Percentiles rank a stretch among this genome's conserved stretches.
Evolutionary conservation across 2,329 filamentous ascomycete genomes (phyloP).

Genomic region (Fusarium setosum): DNA sequence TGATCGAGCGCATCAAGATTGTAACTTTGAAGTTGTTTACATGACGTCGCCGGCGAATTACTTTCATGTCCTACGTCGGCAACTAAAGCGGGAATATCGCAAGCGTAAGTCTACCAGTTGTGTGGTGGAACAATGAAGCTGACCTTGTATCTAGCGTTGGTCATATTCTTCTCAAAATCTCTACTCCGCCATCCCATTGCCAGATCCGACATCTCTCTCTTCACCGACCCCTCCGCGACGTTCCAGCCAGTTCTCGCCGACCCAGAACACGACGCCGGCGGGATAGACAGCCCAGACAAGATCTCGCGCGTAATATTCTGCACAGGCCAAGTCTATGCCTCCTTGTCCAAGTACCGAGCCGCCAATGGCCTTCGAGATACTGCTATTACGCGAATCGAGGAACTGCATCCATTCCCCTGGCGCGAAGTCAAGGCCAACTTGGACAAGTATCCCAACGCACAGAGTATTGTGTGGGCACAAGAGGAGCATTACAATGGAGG

Average conservation of each 20-base stretch:
- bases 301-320: slow-evolving; percentile 95
- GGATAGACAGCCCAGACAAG: slow-evolving; percentile 81
- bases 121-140: neutral
- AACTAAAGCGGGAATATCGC: slow-evolving; percentile 98
- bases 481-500: slow-evolving; percentile 43
- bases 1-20: slow-evolving; percentile 96
- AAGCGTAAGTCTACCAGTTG: slow-evolving; percentile 76
- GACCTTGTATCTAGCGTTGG: slow-evolving; percentile 71
- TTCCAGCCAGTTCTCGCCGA: slow-evolving; percentile 97
- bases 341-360: slow-evolving; percentile 23
- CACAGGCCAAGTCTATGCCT: slow-evolving; percentile 89
- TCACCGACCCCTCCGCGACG: slow-evolving; percentile 80
- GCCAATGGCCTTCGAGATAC: slow-evolving; percentile 14
- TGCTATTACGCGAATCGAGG: slow-evolving; percentile 39
- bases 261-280: slow-evolving; percentile 76
- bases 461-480: slow-evolving; percentile 39
- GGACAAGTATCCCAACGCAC: slow-evolving; percentile 32
- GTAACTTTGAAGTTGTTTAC: slow-evolving; percentile 97
- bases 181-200: slow-evolving; percentile 93
- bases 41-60: slow-evolving; percentile 94
- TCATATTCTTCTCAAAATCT: slow-evolving; percentile 98
- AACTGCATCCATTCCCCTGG: slow-evolving; percentile 43
- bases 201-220: slow-evolving; percentile 88
- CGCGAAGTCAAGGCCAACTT: slow-evolving; percentile 31
- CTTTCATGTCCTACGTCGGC: slow-evolving; percentile 94